These are phyloP conservation scores for Colletotrichum sp. DNA, from an alignment of 2,329 filamentous ascomycete genomes.

Conservation along the genomic window DNA sequence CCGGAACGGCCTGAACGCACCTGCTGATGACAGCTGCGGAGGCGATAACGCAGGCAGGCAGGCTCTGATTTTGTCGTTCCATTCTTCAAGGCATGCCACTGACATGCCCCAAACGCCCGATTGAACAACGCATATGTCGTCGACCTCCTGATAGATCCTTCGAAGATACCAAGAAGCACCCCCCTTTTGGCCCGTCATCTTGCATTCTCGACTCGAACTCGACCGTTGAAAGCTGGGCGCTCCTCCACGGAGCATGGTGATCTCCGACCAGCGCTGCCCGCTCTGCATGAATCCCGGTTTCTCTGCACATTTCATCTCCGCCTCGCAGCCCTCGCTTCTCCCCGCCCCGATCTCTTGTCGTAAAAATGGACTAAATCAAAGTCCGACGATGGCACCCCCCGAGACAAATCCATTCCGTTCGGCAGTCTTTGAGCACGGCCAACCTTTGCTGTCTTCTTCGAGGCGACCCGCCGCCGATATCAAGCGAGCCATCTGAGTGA, in stretches of 20 bases:
- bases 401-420: not conserved
- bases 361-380: not conserved
- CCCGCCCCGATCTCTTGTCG: not conserved
- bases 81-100: not conserved
- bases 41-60: not conserved
- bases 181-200: not conserved
- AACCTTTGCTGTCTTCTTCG: not conserved
- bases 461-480: not conserved
- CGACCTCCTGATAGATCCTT: not conserved
- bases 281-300: not conserved
- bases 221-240: not conserved
- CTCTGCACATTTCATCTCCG: not conserved
- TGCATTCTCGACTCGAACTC: not conserved
- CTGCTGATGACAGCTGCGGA: not conserved
- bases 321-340: not conserved
- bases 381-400: not conserved
- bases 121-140: not conserved
- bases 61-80: not conserved
- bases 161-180: not conserved
- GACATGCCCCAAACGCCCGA: not conserved
- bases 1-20: not conserved
- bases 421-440: not conserved
- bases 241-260: not conserved
- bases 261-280: not conserved
- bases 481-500: not conserved